Conservation (phyloP, 495 filamentous ascomycete species). For the Pyrenula aspistea region DNA sequence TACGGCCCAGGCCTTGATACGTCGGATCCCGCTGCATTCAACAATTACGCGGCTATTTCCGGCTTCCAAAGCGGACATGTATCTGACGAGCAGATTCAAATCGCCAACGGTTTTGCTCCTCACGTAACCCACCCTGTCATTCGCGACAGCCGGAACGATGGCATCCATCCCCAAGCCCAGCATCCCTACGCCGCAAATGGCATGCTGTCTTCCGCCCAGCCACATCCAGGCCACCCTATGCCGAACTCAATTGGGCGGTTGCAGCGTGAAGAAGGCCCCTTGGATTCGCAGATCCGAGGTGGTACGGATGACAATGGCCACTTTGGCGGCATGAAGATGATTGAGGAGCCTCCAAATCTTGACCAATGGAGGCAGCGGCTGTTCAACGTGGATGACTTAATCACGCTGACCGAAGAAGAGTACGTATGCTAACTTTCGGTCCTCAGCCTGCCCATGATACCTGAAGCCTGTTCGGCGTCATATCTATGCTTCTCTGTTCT, state of each 20-base stretch:
- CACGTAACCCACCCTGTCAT: not conserved
- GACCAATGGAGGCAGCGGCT: conserved; percentile 61
- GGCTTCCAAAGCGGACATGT: not conserved
- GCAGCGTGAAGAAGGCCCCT: not conserved
- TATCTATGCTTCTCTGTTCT: no score
- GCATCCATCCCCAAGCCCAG: not conserved
- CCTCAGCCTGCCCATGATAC: not conserved
- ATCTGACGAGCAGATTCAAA: not conserved
- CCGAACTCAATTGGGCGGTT: not conserved
- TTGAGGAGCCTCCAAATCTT: conserved; percentile 58
- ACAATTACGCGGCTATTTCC: not conserved
- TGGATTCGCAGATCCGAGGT: not conserved
- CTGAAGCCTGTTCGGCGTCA: no score
- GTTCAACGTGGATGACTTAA: conserved; percentile 65
- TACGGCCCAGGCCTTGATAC: not conserved
- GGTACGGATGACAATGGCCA: conserved; percentile 18
- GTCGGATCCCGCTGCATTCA: not conserved
- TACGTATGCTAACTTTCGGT: conserved; percentile 31
- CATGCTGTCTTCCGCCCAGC: not conserved
- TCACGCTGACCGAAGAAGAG: conserved; percentile 70
- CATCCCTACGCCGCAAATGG: not conserved
- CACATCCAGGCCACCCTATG: not conserved
- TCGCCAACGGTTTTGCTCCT: not conserved
- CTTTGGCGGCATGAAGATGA: conserved; percentile 43
- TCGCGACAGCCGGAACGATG: not conserved